These are phyloP conservation scores for Jatropha multifida DNA, from an alignment of 441 rosid genomes.

Conservation along the genomic window DNA sequence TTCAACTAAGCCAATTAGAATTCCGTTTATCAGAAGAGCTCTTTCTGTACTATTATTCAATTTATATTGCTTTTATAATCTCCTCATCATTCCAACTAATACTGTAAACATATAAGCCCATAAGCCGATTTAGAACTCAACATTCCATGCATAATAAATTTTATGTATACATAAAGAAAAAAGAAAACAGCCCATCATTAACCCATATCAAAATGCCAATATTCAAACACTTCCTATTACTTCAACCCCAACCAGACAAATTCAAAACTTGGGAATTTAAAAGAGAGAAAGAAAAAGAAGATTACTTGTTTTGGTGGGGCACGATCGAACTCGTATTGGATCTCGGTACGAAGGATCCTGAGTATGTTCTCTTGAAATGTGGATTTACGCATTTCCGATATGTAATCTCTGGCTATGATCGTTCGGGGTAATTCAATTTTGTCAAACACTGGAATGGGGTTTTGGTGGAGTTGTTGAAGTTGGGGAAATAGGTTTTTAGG, in stretches of 20 bases:
- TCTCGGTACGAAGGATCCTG: slow-evolving; percentile 52
- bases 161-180: too few species aligned
- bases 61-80: too few species aligned
- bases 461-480: slow-evolving; percentile 3
- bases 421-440: background rate
- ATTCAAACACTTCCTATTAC: background rate
- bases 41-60: background rate
- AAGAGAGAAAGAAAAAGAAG: background rate
- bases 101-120: background rate
- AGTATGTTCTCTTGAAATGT: slow-evolving; percentile 53
- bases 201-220: too few species aligned
- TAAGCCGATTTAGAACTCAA: background rate
- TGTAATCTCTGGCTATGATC: slow-evolving; percentile 41
- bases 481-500: slow-evolving; percentile 25
- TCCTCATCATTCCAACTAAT: too few species aligned
- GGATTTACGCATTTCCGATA: slow-evolving; percentile 56
- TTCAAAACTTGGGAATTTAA: too few species aligned
- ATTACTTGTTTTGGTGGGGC: slow-evolving; percentile 51
- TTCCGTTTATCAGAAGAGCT: background rate
- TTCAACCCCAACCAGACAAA: too few species aligned
- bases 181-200: too few species aligned
- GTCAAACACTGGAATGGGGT: background rate
- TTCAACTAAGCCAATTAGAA: background rate
- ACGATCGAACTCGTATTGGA: slow-evolving; percentile 54
- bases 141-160: background rate